phyloP scores from a whole-genome alignment of 169 alveolate species.

The Plasmodium gonderi region DNA sequence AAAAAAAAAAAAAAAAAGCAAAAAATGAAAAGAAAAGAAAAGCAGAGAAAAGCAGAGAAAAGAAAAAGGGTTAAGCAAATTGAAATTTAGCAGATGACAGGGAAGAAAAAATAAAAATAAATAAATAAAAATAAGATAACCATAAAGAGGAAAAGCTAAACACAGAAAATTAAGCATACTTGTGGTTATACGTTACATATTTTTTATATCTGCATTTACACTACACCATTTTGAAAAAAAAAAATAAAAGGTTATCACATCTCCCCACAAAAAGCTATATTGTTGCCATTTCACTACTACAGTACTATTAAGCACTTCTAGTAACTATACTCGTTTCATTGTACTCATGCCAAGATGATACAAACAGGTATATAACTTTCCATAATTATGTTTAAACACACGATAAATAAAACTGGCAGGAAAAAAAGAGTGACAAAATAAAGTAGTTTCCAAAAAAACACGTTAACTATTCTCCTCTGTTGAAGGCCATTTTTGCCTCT shows the following conservation, averaged over 20 bases:
- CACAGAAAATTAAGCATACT: not conserved
- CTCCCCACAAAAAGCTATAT: too few relatives aligned
- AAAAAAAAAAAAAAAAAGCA: not conserved
- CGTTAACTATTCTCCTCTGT: too few relatives aligned
- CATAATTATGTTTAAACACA: not conserved
- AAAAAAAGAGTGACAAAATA: not conserved
- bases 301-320: too few relatives aligned
- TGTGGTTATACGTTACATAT: too few relatives aligned
- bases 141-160: not conserved
- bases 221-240: too few relatives aligned
- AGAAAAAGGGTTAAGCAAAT: too few relatives aligned
- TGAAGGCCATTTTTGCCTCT: too few relatives aligned
- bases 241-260: too few relatives aligned
- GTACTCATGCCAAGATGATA: constrained; percentile 33
- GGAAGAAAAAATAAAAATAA: not conserved
- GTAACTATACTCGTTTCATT: too few relatives aligned
- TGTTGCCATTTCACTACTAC: too few relatives aligned
- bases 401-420: not conserved
- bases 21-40: not conserved
- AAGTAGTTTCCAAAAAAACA: too few relatives aligned
- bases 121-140: not conserved
- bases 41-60: not conserved
- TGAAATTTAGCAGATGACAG: not conserved
- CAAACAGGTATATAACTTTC: constrained; percentile 36
- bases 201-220: too few relatives aligned